Conservation (phyloP, 2,329 filamentous ascomycete species). For the Parafenestella ontariensis region DNA sequence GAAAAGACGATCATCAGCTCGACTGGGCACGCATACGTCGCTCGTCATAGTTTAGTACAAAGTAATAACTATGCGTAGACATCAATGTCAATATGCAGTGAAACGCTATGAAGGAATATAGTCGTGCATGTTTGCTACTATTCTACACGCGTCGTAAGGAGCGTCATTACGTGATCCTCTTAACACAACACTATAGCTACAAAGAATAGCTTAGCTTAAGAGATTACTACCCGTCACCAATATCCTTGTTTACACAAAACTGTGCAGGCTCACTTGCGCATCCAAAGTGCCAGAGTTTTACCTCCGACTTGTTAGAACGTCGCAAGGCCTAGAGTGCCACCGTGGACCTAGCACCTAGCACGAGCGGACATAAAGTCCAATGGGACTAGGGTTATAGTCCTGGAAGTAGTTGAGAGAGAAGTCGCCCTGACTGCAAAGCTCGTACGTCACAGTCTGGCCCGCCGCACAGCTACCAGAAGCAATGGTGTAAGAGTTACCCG, state of each 20-base stretch:
- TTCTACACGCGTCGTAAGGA: slow-evolving; percentile 5
- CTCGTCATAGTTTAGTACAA: no score
- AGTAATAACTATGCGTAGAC: no score
- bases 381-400: slow-evolving; percentile 64
- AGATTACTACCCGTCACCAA: background rate
- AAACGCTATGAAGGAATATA: background rate
- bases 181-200: background rate
- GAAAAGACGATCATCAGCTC: no score
- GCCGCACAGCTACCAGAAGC: slow-evolving; percentile 64
- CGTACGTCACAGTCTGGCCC: slow-evolving; percentile 59
- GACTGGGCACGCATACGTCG: no score
- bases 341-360: slow-evolving; percentile 26
- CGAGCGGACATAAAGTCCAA: slow-evolving; percentile 43
- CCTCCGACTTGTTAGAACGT: background rate
- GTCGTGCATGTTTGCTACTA: background rate
- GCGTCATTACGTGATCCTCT: background rate
- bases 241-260: background rate
- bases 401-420: slow-evolving; percentile 68
- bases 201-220: background rate
- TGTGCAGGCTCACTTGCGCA: slow-evolving; percentile 10
- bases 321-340: slow-evolving; percentile 8
- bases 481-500: slow-evolving; percentile 61
- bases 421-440: slow-evolving; percentile 58
- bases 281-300: background rate
- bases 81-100: no score